Evolutionary conservation across 2,329 filamentous ascomycete species (phyloP).

Genomic region (Ascochyta lentis): DNA sequence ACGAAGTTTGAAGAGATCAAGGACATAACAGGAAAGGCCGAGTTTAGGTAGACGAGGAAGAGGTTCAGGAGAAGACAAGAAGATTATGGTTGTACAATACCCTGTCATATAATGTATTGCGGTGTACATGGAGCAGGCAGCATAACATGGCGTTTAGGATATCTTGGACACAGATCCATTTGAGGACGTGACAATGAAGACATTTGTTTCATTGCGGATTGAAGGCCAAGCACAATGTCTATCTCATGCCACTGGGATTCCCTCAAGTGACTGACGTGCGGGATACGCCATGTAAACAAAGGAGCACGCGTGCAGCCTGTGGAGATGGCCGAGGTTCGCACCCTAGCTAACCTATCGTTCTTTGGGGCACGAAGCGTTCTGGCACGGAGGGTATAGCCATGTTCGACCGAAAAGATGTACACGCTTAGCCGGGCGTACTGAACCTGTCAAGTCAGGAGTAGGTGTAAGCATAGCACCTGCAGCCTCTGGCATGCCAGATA

Average conservation of each 20-base stretch:
- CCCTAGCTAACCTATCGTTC: no score
- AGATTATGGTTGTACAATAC: slow-evolving; percentile 8
- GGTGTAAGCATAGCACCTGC: no score
- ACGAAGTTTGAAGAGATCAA: slow-evolving; percentile 67
- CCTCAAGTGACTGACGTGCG: no score
- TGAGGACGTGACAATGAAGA: not conserved
- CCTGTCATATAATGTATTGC: slow-evolving; percentile 3
- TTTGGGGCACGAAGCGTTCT: no score
- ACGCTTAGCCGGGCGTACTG: no score
- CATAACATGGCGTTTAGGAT: slow-evolving; percentile 15
- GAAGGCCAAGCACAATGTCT: not conserved
- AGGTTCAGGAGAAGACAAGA: not conserved
- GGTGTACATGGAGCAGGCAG: slow-evolving; percentile 8
- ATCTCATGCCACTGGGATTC: not conserved
- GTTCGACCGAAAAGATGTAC: no score
- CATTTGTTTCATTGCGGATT: not conserved
- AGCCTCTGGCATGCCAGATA: no score
- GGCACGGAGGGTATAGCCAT: no score
- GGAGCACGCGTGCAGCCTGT: no score
- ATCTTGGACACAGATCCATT: not conserved
- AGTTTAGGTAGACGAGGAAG: slow-evolving; percentile 47
- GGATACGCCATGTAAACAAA: no score
- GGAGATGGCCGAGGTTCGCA: no score
- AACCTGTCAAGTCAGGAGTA: no score
- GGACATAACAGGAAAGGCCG: slow-evolving; percentile 61